Evolutionary conservation across 768 basidiomycete species (phyloP).

Genomic region (Suillus tomentosus): DNA sequence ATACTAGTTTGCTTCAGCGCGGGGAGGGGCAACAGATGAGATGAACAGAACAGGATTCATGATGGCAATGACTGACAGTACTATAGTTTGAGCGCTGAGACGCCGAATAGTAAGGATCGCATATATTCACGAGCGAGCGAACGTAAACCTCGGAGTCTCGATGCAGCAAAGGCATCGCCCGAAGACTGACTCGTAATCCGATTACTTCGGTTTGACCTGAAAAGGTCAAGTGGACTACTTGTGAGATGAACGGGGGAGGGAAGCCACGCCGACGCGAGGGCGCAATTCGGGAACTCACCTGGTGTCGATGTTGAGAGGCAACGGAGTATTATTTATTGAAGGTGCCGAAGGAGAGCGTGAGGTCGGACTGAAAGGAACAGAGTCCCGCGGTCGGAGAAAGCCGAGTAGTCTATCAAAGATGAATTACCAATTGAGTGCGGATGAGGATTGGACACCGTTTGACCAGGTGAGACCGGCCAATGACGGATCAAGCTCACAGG

Average conservation of each 20-base stretch:
- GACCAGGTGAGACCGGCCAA: no score
- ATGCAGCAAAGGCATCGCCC: background rate
- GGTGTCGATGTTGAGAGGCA: background rate
- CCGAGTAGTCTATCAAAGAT: conserved; percentile 16
- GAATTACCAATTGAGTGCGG: background rate
- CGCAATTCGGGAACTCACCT: background rate
- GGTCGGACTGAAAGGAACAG: conserved; percentile 2
- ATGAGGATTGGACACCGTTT: no score
- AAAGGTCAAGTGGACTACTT: background rate
- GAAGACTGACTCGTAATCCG: background rate
- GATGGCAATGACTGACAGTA: background rate
- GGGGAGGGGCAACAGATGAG: conserved; percentile 4
- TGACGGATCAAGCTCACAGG: no score
- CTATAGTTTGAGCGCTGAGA: background rate
- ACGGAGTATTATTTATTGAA: background rate
- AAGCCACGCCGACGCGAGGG: background rate
- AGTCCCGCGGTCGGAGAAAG: conserved; percentile 2
- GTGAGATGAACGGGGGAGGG: background rate
- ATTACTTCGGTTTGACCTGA: background rate
- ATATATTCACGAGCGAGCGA: background rate
- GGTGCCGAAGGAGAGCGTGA: conserved; percentile 1
- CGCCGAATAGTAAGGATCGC: conserved; percentile 3
- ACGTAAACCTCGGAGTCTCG: background rate
- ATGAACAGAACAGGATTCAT: background rate
- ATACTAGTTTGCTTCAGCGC: background rate